These are phyloP conservation scores for Cytidiella melzeri DNA, from an alignment of 768 basidiomycete genomes.

Conservation along the genomic window DNA sequence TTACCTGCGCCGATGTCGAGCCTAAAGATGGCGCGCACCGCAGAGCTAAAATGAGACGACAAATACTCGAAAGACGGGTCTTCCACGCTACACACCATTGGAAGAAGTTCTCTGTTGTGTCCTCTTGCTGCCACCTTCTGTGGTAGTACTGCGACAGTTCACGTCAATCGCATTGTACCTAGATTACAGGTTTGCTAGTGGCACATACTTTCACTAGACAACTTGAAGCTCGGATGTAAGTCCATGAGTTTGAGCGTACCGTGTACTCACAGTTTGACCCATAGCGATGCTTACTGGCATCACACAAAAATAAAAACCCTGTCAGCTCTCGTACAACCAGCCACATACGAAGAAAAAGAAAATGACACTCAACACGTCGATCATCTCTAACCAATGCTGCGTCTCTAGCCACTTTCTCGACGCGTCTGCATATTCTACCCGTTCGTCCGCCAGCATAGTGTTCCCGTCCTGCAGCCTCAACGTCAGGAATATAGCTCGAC, in stretches of 20 bases:
- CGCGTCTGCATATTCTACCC: conserved; percentile 24
- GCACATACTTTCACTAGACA: conserved; percentile 37
- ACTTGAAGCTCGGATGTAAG: conserved; percentile 8
- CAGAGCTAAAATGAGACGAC: too few relatives aligned
- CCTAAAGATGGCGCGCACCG: conserved; percentile 31
- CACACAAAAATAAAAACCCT: not conserved
- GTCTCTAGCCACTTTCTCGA: conserved; percentile 46
- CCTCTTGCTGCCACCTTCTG: conserved; percentile 47
- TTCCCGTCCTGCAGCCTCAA: conserved; percentile 39
- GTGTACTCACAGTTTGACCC: conserved; percentile 48
- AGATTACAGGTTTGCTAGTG: not conserved
- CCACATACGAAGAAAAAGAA: not conserved
- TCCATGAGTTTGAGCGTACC: not conserved
- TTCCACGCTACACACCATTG: conserved; percentile 40
- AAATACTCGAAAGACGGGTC: too few relatives aligned
- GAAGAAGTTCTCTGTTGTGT: conserved; percentile 66
- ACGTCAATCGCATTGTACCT: not conserved
- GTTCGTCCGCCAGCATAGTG: conserved; percentile 27
- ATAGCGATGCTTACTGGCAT: conserved; percentile 50
- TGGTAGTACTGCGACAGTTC: conserved; percentile 47
- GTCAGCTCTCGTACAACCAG: not conserved
- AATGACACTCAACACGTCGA: conserved; percentile 41
- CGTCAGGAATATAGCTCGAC: conserved; percentile 38
- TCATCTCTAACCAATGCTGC: conserved; percentile 60
- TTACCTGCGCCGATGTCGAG: conserved; percentile 58